A percentile compares a stretch with the other conserved stretches of the same genome.
Evolutionary conservation across 768 basidiomycete species (phyloP).

Genomic region (Lactarius deliciosus): DNA sequence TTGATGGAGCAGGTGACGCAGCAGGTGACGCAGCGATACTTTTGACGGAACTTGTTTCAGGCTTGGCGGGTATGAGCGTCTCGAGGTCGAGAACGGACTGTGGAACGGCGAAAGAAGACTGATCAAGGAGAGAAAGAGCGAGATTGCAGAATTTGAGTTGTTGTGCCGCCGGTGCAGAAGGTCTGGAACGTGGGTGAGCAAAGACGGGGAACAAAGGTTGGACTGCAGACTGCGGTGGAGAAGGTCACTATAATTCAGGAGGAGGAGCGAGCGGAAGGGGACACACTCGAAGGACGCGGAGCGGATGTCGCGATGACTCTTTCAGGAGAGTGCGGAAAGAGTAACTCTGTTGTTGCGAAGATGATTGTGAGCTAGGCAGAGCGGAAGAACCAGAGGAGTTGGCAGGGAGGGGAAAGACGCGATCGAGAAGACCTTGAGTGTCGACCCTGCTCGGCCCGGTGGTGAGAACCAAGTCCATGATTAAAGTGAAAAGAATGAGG

Average conservation of each 20-base stretch:
- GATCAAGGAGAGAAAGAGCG: constrained; percentile 68
- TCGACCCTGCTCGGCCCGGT: constrained; percentile 52
- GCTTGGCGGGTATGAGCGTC: constrained; percentile 41
- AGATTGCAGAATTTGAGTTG: constrained; percentile 75
- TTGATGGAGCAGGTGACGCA: constrained; percentile 34
- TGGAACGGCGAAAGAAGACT: constrained; percentile 54
- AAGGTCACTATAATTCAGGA: constrained; percentile 13
- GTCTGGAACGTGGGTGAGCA: constrained; percentile 60
- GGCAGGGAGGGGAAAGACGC: constrained; percentile 61
- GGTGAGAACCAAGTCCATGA: constrained; percentile 16
- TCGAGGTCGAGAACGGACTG: constrained; percentile 48
- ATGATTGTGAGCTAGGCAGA: constrained; percentile 29
- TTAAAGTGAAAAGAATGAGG: constrained; percentile 3
- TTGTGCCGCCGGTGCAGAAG: constrained; percentile 61
- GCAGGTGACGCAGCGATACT: constrained; percentile 31
- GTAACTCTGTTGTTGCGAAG: constrained; percentile 35
- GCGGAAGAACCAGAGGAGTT: constrained; percentile 45
- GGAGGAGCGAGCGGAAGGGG: constrained; percentile 6
- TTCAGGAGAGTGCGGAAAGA: constrained; percentile 60
- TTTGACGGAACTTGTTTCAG: constrained; percentile 26
- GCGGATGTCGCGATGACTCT: constrained; percentile 52
- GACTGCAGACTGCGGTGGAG: constrained; percentile 53
- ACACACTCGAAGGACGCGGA: constrained; percentile 58
- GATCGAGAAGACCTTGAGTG: constrained; percentile 74
- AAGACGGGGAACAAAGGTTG: constrained; percentile 67